Conservation (phyloP, 108 stramenopile species). For the Mayamaea pseudoterrestris region DNA sequence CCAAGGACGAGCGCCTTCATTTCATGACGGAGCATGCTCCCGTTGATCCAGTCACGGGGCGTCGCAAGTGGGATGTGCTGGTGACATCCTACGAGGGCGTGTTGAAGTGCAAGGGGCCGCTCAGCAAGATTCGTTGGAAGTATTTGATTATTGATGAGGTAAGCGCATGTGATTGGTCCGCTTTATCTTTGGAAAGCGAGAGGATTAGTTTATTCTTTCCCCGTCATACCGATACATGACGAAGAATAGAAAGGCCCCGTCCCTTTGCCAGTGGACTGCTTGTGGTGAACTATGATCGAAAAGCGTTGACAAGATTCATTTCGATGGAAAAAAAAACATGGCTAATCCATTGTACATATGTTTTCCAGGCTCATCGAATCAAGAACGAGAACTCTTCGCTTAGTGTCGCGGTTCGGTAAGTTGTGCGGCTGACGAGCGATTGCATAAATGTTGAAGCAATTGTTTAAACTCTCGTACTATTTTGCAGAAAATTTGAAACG, state of each 20-base stretch:
- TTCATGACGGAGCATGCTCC: constrained; percentile 54
- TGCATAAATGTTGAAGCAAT: too few relatives aligned
- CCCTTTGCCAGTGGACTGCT: too few relatives aligned
- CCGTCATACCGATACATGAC: too few relatives aligned
- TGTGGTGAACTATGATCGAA: too few relatives aligned
- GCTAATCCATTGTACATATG: too few relatives aligned
- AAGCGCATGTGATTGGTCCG: background rate
- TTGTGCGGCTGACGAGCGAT: too few relatives aligned
- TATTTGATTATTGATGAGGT: constrained; percentile 49
- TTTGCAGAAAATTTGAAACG: constrained; percentile 58
- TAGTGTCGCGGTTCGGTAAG: constrained; percentile 68
- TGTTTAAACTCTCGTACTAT: too few relatives aligned
- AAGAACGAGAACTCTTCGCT: constrained; percentile 94
- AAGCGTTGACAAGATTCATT: too few relatives aligned
- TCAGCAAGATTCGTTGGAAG: constrained; percentile 75
- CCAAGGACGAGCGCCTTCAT: constrained; percentile 76
- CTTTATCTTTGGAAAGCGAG: too few relatives aligned
- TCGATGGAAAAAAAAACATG: too few relatives aligned
- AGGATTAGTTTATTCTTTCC: too few relatives aligned
- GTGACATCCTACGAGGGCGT: constrained; percentile 95
- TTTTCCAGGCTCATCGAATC: constrained; percentile 98
- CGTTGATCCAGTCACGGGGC: constrained; percentile 36
- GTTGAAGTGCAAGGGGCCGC: constrained; percentile 74
- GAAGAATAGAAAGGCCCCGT: too few relatives aligned
- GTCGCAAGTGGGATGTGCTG: constrained; percentile 82